phyloP scores from a whole-genome alignment of 768 basidiomycete species.

The Daedalea quercina region DNA sequence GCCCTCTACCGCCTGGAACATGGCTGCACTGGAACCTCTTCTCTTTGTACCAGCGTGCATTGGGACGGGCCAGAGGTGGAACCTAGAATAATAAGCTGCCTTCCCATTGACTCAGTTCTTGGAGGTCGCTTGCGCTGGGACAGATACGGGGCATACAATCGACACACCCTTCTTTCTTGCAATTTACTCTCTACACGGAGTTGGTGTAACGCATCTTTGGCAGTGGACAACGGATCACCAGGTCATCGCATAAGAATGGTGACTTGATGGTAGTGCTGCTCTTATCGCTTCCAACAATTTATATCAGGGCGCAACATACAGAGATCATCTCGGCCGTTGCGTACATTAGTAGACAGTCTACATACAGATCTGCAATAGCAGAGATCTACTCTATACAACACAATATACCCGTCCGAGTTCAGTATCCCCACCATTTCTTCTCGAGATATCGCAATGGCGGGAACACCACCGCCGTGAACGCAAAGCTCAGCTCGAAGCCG shows the following conservation, averaged over 20 bases:
- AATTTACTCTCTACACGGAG: too few species aligned
- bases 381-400: constrained; percentile 1
- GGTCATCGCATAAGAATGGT: too few species aligned
- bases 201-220: too few species aligned
- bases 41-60: neutral
- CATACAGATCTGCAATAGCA: neutral
- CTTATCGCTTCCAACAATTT: too few species aligned
- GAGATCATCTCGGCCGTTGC: neutral
- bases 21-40: constrained; percentile 6
- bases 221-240: too few species aligned
- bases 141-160: constrained; percentile 82
- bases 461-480: constrained; percentile 23
- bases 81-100: constrained; percentile 57
- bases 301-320: neutral
- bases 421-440: constrained; percentile 8
- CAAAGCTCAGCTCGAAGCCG: constrained; percentile 29
- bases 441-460: constrained; percentile 12
- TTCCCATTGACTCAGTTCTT: constrained; percentile 79
- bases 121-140: constrained; percentile 65
- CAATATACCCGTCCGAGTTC: neutral
- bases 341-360: neutral
- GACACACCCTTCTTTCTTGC: neutral
- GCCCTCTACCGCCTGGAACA: constrained; percentile 11
- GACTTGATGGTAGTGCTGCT: too few species aligned
- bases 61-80: constrained; percentile 15